These are phyloP conservation scores for Backusella luteola DNA, from an alignment of 192 early-diverging fungal species.

Conservation along the genomic window DNA sequence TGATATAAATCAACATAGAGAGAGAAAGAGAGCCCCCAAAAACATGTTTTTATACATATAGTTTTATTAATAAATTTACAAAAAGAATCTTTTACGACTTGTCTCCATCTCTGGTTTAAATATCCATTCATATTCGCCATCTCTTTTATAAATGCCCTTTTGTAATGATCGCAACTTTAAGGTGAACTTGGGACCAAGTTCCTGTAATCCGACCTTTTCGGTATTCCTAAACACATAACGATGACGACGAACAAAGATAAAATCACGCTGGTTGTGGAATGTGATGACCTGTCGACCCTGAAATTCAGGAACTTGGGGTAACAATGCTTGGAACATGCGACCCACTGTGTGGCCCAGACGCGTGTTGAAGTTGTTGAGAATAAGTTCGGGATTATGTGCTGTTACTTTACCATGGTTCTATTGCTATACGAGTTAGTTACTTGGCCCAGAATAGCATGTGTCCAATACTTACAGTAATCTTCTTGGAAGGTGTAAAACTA, in stretches of 20 bases:
- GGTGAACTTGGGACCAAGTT: constrained; percentile 95
- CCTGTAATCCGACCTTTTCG: constrained; percentile 86
- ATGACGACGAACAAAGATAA: constrained; percentile 97
- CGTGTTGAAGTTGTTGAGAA: constrained; percentile 97
- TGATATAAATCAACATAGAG: neutral
- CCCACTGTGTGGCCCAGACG: constrained; percentile 96
- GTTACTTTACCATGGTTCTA: constrained; percentile 76
- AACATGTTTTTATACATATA: neutral
- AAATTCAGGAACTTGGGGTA: constrained; percentile 98
- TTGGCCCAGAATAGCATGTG: neutral
- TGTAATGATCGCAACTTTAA: constrained; percentile 93
- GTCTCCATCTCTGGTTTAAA: constrained; percentile 93
- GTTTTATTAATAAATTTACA: constrained; percentile 39
- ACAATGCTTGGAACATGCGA: constrained; percentile 91
- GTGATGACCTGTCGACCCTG: constrained; percentile 92
- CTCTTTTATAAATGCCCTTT: constrained; percentile 91
- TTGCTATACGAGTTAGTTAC: neutral
- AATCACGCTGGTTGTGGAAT: constrained; percentile 99
- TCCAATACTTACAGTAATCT: constrained; percentile 55
- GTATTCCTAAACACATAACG: constrained; percentile 88
- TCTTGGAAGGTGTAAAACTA: constrained; percentile 70
- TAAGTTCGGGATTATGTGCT: constrained; percentile 90
- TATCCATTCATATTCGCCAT: constrained; percentile 96
- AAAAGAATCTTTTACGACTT: constrained; percentile 83
- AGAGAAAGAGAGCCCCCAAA: neutral